These are phyloP conservation scores for Euphorbia corollata DNA, from an alignment of 441 rosid species.

Conservation along the genomic window DNA sequence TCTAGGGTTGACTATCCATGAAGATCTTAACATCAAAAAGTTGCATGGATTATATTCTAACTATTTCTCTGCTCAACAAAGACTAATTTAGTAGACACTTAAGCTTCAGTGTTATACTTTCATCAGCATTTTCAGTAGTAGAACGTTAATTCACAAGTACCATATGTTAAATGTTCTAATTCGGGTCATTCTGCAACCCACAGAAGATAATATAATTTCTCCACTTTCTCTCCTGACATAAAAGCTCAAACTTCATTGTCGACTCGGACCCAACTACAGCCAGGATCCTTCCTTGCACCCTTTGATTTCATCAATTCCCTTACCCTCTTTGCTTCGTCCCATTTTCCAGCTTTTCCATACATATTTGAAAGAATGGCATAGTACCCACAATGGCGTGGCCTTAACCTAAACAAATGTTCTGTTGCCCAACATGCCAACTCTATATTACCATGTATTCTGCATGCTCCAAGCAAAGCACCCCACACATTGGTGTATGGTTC, in stretches of 20 bases:
- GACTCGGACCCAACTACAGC: constrained; percentile 71
- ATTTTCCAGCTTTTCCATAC: constrained; percentile 73
- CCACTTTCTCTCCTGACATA: constrained; percentile 54
- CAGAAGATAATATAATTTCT: constrained; percentile 16
- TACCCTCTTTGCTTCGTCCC: constrained; percentile 62
- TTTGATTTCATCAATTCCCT: constrained; percentile 65
- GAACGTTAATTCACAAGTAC: too few species aligned
- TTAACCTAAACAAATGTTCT: constrained; percentile 56
- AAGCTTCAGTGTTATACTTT: too few species aligned
- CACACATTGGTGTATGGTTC: constrained; percentile 64
- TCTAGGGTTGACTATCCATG: too few species aligned
- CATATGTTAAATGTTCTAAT: too few species aligned
- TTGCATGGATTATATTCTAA: too few species aligned
- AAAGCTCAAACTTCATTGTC: constrained; percentile 56
- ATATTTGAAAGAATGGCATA: constrained; percentile 70
- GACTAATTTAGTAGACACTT: too few species aligned
- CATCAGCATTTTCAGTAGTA: too few species aligned
- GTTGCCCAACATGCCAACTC: constrained; percentile 64
- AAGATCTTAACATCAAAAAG: too few species aligned
- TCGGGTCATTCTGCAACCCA: constrained; percentile 21
- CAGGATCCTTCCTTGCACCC: constrained; percentile 77
- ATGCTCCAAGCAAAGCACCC: constrained; percentile 84
- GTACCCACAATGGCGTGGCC: constrained; percentile 70
- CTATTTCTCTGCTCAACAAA: too few species aligned
- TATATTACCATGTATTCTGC: constrained; percentile 60